Base-by-base conservation (phyloP, 306 rosid species). In the Coriaria nepalensis region DNA sequence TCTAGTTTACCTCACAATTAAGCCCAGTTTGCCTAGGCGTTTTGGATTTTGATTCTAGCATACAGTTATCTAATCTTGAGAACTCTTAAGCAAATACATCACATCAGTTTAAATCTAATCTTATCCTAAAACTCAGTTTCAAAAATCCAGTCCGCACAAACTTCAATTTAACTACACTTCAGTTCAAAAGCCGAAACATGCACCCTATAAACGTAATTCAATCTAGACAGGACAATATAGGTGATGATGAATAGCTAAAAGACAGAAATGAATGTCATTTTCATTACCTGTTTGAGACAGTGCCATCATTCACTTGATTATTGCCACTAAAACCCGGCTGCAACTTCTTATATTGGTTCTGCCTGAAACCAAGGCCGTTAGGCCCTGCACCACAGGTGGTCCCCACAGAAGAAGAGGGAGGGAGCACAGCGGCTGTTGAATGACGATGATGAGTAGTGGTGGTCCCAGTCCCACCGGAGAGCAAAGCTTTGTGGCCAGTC, bases 401-500 rank as follows among this genome's bases (percentile, higher is more conserved):
- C 62, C 52, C 35, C 35, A 50, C 66, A 11, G 66, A 40, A 3
- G 53, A 46, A 8, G 71, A 48, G 32, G 35, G 68, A 55, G 0
- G 78, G 10, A 20, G 55, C 51, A 40, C 69, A 61, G 62, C 62
- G 20, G 66, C 70, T 61, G 66, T 64, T 38, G 59, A 50, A 60
- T 59, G 29, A 20, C 3, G 29, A 20, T 20, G 29, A 20, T 20
- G 29, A 20, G 2, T 20, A 20, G 29, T 62, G 12, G 57, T 47
- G 52, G 59, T 48, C 62, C 68, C 70, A 42, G 76, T 20, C 29
- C 29, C 29, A 20, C 29, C 29, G 1, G 29, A 20, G 29, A 20
- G 29, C 29, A 20, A 33, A 62, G 59, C 74, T 10, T 71, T 71
- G 10, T 67, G 74, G 77, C 77, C 81, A 55, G 77, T 60, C 54